Percentiles rank a stretch among this genome's conserved stretches.
Conservation (phyloP, 2,329 filamentous ascomycete species). For the Fusarium sororula region DNA sequence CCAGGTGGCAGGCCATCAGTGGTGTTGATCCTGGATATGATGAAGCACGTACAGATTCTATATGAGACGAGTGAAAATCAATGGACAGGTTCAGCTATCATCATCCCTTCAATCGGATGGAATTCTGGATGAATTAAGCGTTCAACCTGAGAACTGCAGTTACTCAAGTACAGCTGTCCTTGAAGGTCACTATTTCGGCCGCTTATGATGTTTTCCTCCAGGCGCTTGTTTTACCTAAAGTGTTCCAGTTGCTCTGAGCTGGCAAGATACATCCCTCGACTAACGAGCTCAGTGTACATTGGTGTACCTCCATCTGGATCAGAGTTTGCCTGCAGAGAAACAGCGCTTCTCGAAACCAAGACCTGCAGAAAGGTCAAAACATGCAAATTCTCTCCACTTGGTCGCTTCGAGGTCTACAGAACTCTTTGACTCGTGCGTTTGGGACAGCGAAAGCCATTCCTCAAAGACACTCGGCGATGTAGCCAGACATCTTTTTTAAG, state of each 20-base stretch:
- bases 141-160: constrained; percentile 3
- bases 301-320: constrained; percentile 1
- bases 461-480: background rate
- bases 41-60: constrained; percentile 3
- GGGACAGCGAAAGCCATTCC: constrained; percentile 25
- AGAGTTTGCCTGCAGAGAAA: background rate
- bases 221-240: constrained; percentile 35
- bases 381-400: constrained; percentile 24
- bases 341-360: constrained; percentile 42
- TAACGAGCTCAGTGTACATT: background rate
- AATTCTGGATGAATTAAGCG: background rate
- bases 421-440: background rate
- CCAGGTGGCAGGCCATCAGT: constrained; percentile 39
- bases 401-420: constrained; percentile 14
- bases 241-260: constrained; percentile 1
- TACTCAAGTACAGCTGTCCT: constrained; percentile 12
- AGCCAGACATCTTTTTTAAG: constrained; percentile 22
- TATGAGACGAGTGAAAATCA: background rate
- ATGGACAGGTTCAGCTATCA: background rate
- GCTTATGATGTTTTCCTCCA: constrained; percentile 16
- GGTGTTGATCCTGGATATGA: constrained; percentile 7
- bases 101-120: background rate
- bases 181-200: constrained; percentile 14
- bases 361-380: constrained; percentile 28
- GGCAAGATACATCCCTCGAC: constrained; percentile 16